These are phyloP conservation scores for Trichoderma arundinaceum DNA, from an alignment of 2,329 filamentous ascomycete genomes.

Conservation along the genomic window DNA sequence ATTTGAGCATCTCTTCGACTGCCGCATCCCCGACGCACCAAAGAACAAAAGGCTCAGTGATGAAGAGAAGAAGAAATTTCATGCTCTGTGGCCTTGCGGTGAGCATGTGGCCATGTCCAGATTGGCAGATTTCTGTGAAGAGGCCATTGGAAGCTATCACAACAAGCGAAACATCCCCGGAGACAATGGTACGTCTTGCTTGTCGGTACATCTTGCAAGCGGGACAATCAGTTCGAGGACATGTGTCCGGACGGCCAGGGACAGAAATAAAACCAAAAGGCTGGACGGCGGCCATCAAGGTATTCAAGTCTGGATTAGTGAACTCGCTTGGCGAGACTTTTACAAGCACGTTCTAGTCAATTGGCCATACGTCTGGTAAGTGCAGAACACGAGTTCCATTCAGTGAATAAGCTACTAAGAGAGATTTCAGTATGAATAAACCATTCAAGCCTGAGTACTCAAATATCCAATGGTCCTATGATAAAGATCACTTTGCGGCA, in stretches of 20 bases:
- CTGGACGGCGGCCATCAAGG: constrained; percentile 71
- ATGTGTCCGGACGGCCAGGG: constrained; percentile 66
- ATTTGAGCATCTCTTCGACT: constrained; percentile 64
- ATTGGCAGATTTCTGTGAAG: constrained; percentile 69
- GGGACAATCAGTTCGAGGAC: constrained; percentile 72
- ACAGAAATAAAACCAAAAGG: constrained; percentile 66
- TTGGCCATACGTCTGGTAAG: constrained; percentile 81
- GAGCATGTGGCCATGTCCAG: constrained; percentile 72
- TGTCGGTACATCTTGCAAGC: constrained; percentile 75
- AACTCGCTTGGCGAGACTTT: constrained; percentile 86
- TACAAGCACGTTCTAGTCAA: constrained; percentile 84
- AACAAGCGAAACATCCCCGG: constrained; percentile 70
- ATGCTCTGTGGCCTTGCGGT: constrained; percentile 72
- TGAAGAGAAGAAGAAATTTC: constrained; percentile 64
- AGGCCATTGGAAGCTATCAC: constrained; percentile 66
- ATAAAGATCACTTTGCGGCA: constrained; percentile 68
- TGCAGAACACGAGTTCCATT: constrained; percentile 11
- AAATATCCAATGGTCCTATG: constrained; percentile 82
- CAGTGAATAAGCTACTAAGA: constrained; percentile 18
- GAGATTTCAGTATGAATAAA: constrained; percentile 57
- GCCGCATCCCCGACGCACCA: constrained; percentile 65
- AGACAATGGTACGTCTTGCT: constrained; percentile 65
- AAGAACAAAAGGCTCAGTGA: constrained; percentile 64
- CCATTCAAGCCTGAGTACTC: constrained; percentile 81
- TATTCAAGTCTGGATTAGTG: constrained; percentile 76